Evolutionary conservation across 2,329 filamentous ascomycete genomes (phyloP).

Genomic region (Pseudogymnoascus sp.): DNA sequence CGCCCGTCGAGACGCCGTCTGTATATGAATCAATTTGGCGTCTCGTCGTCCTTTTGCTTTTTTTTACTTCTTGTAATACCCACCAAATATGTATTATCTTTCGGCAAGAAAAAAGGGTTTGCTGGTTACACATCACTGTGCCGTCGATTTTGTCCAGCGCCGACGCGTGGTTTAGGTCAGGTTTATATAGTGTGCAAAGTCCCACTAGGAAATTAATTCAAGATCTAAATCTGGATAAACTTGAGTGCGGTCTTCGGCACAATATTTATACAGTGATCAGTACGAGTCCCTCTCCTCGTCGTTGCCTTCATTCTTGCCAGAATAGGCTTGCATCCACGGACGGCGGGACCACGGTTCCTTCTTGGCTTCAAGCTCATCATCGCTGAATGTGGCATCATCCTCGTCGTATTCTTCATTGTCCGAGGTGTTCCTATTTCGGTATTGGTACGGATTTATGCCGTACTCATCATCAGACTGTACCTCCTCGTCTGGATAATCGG

Average conservation of each 20-base stretch:
- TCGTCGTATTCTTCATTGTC: slow-evolving; percentile 24
- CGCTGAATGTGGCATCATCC: slow-evolving; percentile 19
- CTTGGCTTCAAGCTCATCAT: slow-evolving; percentile 20
- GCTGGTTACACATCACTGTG: neutral
- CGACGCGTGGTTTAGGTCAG: neutral
- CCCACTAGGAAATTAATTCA: neutral
- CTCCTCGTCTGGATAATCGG: slow-evolving; percentile 76
- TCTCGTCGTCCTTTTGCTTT: neutral
- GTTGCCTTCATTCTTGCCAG: neutral
- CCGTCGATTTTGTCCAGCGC: neutral
- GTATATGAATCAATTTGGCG: slow-evolving; percentile 1
- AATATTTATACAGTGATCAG: neutral
- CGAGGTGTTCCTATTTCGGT: slow-evolving; percentile 33
- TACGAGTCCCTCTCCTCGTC: slow-evolving; percentile 4
- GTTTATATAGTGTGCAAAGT: neutral
- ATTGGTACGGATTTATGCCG: slow-evolving; percentile 47
- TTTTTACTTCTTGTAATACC: neutral
- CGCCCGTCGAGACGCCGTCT: neutral
- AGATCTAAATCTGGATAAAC: neutral
- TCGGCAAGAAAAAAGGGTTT: neutral
- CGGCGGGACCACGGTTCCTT: slow-evolving; percentile 23
- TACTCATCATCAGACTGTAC: slow-evolving; percentile 63
- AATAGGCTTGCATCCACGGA: slow-evolving; percentile 11
- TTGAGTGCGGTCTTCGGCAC: neutral
- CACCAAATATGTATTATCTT: neutral